Evolutionary conservation across 2,329 filamentous ascomycete species (phyloP).

Genomic region (Alternaria postmessia): DNA sequence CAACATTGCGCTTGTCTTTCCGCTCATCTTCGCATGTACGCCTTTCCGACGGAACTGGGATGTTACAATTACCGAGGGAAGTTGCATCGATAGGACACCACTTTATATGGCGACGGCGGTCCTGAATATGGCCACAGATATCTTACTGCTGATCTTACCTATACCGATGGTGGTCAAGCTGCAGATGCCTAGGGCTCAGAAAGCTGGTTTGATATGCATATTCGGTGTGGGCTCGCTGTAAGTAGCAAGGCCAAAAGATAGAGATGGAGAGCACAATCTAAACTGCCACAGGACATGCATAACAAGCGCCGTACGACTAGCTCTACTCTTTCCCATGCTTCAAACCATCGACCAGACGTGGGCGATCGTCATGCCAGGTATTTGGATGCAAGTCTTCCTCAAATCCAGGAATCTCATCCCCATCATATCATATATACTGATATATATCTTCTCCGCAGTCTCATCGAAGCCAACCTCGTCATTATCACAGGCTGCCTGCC

Average conservation of each 20-base stretch:
- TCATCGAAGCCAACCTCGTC: constrained; percentile 53
- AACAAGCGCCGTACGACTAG: constrained; percentile 17
- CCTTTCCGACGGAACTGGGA: constrained; percentile 29
- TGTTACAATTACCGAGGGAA: constrained; percentile 21
- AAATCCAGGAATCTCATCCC: neutral
- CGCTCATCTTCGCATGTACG: constrained; percentile 31
- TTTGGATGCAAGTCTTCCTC: constrained; percentile 18
- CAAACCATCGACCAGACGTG: constrained; percentile 21
- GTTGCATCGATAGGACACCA: constrained; percentile 27
- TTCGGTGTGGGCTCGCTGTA: constrained; percentile 29
- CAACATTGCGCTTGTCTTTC: constrained; percentile 29
- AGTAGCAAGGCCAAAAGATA: neutral
- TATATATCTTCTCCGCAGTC: constrained; percentile 18
- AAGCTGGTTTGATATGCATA: constrained; percentile 26
- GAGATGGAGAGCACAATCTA: neutral
- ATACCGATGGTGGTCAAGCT: constrained; percentile 30
- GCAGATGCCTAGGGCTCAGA: constrained; percentile 25
- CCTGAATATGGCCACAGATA: constrained; percentile 30
- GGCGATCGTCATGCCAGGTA: constrained; percentile 23
- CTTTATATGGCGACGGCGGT: constrained; percentile 33
- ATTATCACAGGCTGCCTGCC: constrained; percentile 55
- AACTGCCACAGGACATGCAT: constrained; percentile 10
- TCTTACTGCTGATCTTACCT: constrained; percentile 26
- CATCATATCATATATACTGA: neutral
- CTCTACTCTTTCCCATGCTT: constrained; percentile 18